These are phyloP conservation scores for Naumovozyma baii DNA, from an alignment of 805 yeast species.

Conservation along the genomic window DNA sequence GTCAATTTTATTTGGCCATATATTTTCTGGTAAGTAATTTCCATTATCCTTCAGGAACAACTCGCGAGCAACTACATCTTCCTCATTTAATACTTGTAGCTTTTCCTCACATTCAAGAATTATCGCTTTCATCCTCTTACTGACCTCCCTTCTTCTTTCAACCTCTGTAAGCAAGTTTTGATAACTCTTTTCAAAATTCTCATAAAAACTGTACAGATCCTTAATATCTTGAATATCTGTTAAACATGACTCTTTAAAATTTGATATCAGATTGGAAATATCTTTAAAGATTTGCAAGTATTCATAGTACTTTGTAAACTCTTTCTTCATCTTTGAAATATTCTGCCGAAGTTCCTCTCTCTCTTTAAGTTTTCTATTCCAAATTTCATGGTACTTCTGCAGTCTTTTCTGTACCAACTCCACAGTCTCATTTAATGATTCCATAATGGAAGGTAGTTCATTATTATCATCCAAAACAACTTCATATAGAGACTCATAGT, in stretches of 20 bases:
- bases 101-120: conserved; percentile 35
- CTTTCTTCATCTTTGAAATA: conserved; percentile 14
- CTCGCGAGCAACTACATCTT: conserved; percentile 37
- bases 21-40: conserved; percentile 45
- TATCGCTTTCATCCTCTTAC: conserved; percentile 33
- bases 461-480: conserved; percentile 44
- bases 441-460: conserved; percentile 50
- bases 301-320: conserved; percentile 23
- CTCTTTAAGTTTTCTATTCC: conserved; percentile 24
- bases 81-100: conserved; percentile 32
- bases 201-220: conserved; percentile 40
- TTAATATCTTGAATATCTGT: conserved; percentile 21
- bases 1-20: conserved; percentile 39
- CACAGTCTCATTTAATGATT: conserved; percentile 35
- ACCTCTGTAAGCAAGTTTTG: conserved; percentile 43
- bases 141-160: conserved; percentile 38
- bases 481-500: conserved; percentile 33
- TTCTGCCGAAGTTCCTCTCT: conserved; percentile 11
- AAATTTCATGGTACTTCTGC: conserved; percentile 21
- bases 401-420: conserved; percentile 22
- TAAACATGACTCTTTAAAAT: conserved; percentile 24
- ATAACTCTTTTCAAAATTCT: conserved; percentile 43
- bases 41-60: conserved; percentile 41
- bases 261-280: conserved; percentile 27
- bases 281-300: conserved; percentile 24